Evolutionary conservation across 176 grass and related monocot species (phyloP).

Genomic region (Aegilops tauschii): DNA sequence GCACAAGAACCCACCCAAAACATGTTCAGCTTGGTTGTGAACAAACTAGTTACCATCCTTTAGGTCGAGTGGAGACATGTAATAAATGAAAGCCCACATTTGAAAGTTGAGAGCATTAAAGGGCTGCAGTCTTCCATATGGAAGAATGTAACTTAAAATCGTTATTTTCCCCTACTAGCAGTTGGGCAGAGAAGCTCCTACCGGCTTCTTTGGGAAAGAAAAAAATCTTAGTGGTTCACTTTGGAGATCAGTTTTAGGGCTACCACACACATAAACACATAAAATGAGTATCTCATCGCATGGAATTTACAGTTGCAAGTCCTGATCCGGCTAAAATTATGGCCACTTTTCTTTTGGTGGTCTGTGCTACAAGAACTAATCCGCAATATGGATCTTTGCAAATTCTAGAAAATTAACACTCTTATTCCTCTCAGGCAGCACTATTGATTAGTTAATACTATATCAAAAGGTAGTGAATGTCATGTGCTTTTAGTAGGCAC

Average conservation of each 20-base stretch:
- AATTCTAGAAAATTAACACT: background rate
- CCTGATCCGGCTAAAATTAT: background rate
- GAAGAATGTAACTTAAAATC: background rate
- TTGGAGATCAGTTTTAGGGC: background rate
- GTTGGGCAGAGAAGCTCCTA: background rate
- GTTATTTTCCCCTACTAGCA: background rate
- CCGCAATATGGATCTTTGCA: background rate
- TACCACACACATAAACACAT: background rate
- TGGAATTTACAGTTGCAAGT: background rate
- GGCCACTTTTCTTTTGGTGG: background rate
- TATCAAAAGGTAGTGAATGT: background rate
- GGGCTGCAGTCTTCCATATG: background rate
- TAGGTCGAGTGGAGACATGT: background rate
- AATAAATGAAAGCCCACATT: background rate
- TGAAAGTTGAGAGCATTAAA: background rate
- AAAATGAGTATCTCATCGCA: background rate
- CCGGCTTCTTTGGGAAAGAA: background rate
- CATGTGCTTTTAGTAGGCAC: background rate
- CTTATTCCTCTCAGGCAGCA: background rate
- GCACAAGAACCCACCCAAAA: background rate
- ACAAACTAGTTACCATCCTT: background rate
- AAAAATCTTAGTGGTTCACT: background rate
- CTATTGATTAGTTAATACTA: background rate
- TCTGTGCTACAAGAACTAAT: background rate
- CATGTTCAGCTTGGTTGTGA: background rate